A percentile compares a stretch with the other conserved stretches of the same genome.
phyloP scores from a whole-genome alignment of 768 basidiomycete species.

The Trametes punicea region DNA sequence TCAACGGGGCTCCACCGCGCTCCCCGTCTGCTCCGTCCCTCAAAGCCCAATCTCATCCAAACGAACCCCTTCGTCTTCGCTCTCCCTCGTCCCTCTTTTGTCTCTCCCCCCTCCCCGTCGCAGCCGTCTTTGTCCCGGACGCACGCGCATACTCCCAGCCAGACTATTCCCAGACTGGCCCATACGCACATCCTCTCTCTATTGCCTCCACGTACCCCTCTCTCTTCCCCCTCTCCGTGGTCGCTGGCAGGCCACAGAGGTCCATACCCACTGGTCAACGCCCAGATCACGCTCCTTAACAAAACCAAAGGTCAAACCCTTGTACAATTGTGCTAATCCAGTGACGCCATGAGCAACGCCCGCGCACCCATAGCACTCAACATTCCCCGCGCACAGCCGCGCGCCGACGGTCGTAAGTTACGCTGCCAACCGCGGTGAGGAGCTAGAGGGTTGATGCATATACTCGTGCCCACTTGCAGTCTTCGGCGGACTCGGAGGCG shows the following conservation, averaged over 20 bases:
- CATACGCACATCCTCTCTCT: background rate
- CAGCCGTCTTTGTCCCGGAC: constrained; percentile 7
- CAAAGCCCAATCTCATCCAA: constrained; percentile 3
- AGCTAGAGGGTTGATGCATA: background rate
- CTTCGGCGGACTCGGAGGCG: background rate
- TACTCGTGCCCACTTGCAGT: background rate
- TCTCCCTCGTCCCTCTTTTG: background rate
- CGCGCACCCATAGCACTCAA: background rate
- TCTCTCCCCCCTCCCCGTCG: background rate
- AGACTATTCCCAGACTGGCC: constrained; percentile 2
- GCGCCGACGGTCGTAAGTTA: constrained; percentile 7
- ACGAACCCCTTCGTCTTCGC: constrained; percentile 10
- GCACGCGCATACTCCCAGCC: background rate
- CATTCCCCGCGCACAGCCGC: no score
- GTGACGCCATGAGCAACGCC: constrained; percentile 5
- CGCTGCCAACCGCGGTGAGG: no score
- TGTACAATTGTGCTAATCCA: background rate
- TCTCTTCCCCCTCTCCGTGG: constrained; percentile 10
- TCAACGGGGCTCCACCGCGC: constrained; percentile 1
- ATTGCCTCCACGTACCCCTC: background rate
- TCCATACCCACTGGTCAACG: constrained; percentile 4
- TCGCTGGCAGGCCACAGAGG: constrained; percentile 24
- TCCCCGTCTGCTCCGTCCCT: background rate
- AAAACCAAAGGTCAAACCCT: background rate
- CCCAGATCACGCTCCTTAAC: constrained; percentile 16